These are phyloP conservation scores for Melaleuca quinquenervia DNA, from an alignment of 345 rosid genomes.

Conservation along the genomic window DNA sequence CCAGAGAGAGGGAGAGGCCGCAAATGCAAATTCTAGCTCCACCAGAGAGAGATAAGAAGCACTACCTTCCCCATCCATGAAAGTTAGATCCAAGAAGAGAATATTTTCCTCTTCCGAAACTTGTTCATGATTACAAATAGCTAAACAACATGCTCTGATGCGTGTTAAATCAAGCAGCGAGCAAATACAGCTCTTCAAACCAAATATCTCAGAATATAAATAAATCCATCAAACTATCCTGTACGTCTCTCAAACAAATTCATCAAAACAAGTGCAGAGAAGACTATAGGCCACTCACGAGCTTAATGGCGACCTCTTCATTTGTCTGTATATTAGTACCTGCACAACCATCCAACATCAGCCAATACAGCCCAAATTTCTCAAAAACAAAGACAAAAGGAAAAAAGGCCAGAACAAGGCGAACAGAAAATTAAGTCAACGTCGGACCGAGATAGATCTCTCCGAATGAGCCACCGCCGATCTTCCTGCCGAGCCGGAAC, in stretches of 20 bases:
- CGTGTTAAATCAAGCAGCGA: neutral
- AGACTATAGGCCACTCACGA: conserved; percentile 40
- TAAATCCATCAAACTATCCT: neutral
- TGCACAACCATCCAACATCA: conserved; percentile 8
- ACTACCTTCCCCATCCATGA: neutral
- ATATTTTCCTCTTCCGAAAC: neutral
- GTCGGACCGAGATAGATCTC: conserved; percentile 90
- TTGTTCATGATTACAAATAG: neutral
- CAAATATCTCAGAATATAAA: neutral
- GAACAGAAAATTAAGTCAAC: neutral
- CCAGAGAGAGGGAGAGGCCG: neutral
- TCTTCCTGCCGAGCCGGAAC: conserved; percentile 85
- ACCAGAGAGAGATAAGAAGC: neutral
- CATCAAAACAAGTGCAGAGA: neutral
- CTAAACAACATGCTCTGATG: neutral
- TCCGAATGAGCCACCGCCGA: conserved; percentile 97
- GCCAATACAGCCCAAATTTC: neutral
- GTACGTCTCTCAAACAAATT: neutral
- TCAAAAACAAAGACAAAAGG: neutral
- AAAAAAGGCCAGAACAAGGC: neutral
- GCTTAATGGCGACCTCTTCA: conserved; percentile 98
- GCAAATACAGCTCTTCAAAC: neutral
- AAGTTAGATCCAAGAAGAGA: neutral
- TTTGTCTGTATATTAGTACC: conserved; percentile 89
- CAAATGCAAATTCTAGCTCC: neutral